Evolutionary conservation across 1,284 basidiomycete species (phyloP).

Genomic region (Cystobasidium slooffiae): DNA sequence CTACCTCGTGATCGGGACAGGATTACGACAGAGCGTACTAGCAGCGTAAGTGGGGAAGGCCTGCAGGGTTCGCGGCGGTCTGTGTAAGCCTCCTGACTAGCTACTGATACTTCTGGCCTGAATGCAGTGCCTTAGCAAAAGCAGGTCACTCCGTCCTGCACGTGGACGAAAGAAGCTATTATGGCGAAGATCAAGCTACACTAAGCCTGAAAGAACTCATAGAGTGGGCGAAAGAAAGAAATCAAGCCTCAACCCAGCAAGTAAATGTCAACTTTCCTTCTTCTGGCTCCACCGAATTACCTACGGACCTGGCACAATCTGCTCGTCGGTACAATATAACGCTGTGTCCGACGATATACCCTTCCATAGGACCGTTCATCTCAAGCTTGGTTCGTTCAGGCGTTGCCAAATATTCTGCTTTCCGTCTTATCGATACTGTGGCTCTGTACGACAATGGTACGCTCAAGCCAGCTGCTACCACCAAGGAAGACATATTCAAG

Average conservation of each 20-base stretch:
- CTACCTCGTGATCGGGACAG: constrained; percentile 82
- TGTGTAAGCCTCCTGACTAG: background rate
- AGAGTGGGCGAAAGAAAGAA: constrained; percentile 61
- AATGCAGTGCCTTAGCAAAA: constrained; percentile 71
- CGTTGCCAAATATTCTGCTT: constrained; percentile 87
- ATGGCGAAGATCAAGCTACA: constrained; percentile 81
- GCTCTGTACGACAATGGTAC: constrained; percentile 34
- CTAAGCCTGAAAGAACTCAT: constrained; percentile 79
- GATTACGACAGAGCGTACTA: constrained; percentile 68
- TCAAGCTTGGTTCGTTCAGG: constrained; percentile 79
- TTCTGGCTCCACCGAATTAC: constrained; percentile 59
- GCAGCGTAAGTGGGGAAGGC: constrained; percentile 70
- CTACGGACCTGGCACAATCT: constrained; percentile 61
- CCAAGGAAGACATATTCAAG: constrained; percentile 93
- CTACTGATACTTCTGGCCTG: background rate
- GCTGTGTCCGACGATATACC: constrained; percentile 78
- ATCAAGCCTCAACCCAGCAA: background rate
- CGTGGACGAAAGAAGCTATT: constrained; percentile 80
- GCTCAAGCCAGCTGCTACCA: constrained; percentile 76
- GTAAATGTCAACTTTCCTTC: constrained; percentile 20
- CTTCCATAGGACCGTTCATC: constrained; percentile 78
- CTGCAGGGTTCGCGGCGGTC: constrained; percentile 42
- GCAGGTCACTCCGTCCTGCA: constrained; percentile 85
- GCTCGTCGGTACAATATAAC: constrained; percentile 82
- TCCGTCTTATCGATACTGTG: constrained; percentile 80